phyloP scores from a whole-genome alignment of 768 basidiomycete species.

The Podaxis mareebaensis region DNA sequence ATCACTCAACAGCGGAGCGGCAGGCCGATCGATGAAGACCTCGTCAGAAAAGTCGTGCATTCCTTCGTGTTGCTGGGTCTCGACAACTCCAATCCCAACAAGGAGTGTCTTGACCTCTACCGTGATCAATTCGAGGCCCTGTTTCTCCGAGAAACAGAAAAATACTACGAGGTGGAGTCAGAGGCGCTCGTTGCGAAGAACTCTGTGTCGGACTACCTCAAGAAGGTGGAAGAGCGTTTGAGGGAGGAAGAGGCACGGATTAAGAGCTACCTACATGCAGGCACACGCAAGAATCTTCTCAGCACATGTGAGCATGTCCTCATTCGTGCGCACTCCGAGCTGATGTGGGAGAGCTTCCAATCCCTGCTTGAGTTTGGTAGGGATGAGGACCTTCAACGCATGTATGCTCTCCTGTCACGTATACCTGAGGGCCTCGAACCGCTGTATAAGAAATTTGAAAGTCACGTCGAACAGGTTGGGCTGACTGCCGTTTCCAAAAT shows the following conservation, averaged over 20 bases:
- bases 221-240: slow-evolving; percentile 92
- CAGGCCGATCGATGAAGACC: slow-evolving; percentile 89
- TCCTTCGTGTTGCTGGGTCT: slow-evolving; percentile 95
- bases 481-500: slow-evolving; percentile 81
- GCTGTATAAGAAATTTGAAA: slow-evolving; percentile 89
- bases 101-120: slow-evolving; percentile 94
- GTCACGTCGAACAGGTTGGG: slow-evolving; percentile 93
- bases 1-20: slow-evolving; percentile 95
- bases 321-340: slow-evolving; percentile 84
- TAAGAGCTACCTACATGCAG: slow-evolving; percentile 89
- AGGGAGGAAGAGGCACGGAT: slow-evolving; percentile 95
- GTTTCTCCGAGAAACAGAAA: slow-evolving; percentile 87
- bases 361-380: slow-evolving; percentile 89
- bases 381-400: slow-evolving; percentile 93
- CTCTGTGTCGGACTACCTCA: slow-evolving; percentile 94
- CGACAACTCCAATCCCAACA: slow-evolving; percentile 89
- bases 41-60: slow-evolving; percentile 97
- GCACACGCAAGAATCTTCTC: slow-evolving; percentile 84
- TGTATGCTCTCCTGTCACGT: slow-evolving; percentile 93
- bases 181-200: slow-evolving; percentile 90
- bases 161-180: slow-evolving; percentile 93
- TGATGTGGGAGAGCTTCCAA: slow-evolving; percentile 98
- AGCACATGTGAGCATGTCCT: slow-evolving; percentile 91
- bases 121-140: slow-evolving; percentile 87
- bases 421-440: slow-evolving; percentile 94